Evolutionary conservation across 177 flowering plant species (phyloP), one percentile per base, ranked within the genome.

Genomic region (Tripterygium wilfordii): DNA sequence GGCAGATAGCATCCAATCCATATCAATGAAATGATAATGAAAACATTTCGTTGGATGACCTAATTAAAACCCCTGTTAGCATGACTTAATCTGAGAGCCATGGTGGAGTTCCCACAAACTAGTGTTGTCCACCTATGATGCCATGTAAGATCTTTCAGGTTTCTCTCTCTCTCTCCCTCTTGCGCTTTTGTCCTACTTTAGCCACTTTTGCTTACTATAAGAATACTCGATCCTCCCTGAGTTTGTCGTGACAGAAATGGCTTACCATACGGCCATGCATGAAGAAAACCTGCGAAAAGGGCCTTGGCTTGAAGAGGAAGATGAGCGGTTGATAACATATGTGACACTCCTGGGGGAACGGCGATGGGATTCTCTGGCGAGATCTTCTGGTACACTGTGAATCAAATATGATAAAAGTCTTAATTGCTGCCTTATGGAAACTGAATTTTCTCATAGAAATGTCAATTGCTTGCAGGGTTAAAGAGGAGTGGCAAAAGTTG

Each of bases 401-500:
- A n/a, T n/a, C n/a, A n/a, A n/a, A n/a, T n/a, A n/a, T n/a, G n/a
- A n/a, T n/a, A n/a, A n/a, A n/a, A n/a, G n/a, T n/a, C n/a, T n/a
- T n/a, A n/a, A n/a, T n/a, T n/a, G n/a, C n/a, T n/a, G n/a, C n/a
- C n/a, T n/a, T n/a, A n/a, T n/a, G n/a, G n/a, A n/a, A n/a, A n/a
- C n/a, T n/a, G n/a, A n/a, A n/a, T n/a, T 35, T 12, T 16, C 13
- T 41, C 2, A 25, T 31, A 6, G 27, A 22, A 15, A 28, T 25
- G 9, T 25, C 33, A 6, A 30, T 30, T 12, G 33, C 43, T n/a
- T 69, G 59, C 65, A 87, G 94, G 94, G 12, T 65, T 88, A 10
- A 64, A 45, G 62, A 78, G 94, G 64, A 80, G 82, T 41, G 96
- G 96, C 7, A 88, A 85, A 55, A 88, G 96, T 49, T 88, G 94